Evolutionary conservation across 306 rosid species (phyloP), one percentile per base, ranked within the genome.

Genomic region (Casuarina equisetifolia): DNA sequence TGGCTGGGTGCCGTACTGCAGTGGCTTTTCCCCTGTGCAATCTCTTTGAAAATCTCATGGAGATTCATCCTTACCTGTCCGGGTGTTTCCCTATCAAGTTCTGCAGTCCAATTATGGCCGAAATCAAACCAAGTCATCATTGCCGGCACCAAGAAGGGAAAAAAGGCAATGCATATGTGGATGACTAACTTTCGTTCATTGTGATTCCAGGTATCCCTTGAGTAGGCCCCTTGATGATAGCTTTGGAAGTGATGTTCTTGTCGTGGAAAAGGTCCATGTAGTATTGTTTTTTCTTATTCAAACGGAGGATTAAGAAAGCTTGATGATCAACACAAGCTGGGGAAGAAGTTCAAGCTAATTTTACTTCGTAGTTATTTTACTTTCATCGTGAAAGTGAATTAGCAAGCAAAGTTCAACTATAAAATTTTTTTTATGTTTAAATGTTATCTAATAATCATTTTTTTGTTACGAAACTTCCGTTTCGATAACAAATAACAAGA

Each of bases 191-290:
- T 11, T 61, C 44, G 8, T 16, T 36, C 69, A 12, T 62, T 36
- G 35, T 62, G 69, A 62, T 67, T 67, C 71, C 50, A 8, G 20
- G 13, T 3, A 42, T 40, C 36, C 42, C 40, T 15, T 16, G 15
- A n/a, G 70, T 40, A 66, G 71, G 71, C 40, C 71, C 71, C 48
- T 8, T 66, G 15, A 42, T 42, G 35, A 67, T 67, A 42, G 50
- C 16, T 11, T 67, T 35, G 17, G 25, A 32, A n/a, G 32, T 25
- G 32, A 25, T 25, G 32, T 25, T 25, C 32, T 25, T 25, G 32
- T 25, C 32, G 32, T 25, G 32, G 32, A 25, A 25, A 25, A 25
- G 32, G 32, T 25, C 32, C 32, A 25, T 25, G 32, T 25, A 25
- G 32, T 0, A 25, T 25, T 25, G 32, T 25, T 25, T 25, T 25